Conservation (phyloP, 495 filamentous ascomycete species). For the Lasiosphaeria miniovina region DNA sequence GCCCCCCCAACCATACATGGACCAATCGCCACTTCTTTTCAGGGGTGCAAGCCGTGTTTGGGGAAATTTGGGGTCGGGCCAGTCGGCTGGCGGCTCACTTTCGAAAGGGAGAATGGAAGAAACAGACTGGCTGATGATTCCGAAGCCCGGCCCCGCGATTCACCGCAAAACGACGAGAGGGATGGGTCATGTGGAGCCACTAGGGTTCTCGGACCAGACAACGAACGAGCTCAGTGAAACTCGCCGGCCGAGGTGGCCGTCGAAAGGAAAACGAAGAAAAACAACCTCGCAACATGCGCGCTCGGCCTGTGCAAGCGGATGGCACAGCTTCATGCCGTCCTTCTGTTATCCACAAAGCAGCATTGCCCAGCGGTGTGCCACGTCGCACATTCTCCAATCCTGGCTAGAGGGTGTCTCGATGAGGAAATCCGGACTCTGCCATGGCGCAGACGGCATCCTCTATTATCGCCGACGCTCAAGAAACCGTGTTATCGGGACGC, state of each 20-base stretch:
- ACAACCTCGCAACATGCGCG: not conserved
- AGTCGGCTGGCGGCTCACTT: slow-evolving; percentile 21
- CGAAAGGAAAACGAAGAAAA: slow-evolving; percentile 1
- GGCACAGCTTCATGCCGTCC: slow-evolving; percentile 6
- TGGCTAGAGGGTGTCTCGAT: slow-evolving; percentile 8
- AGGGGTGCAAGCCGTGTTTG: slow-evolving; percentile 8
- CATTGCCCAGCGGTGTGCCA: slow-evolving; percentile 4
- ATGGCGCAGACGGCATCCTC: not conserved
- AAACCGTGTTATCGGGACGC: too few species aligned
- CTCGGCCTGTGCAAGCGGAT: slow-evolving; percentile 3
- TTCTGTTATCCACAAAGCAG: not conserved
- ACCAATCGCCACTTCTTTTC: not conserved
- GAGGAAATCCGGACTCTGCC: slow-evolving; percentile 15
- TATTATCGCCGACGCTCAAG: not conserved
- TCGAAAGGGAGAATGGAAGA: slow-evolving; percentile 10
- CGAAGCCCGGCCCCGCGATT: slow-evolving; percentile 18
- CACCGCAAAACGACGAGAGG: not conserved
- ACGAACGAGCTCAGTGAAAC: not conserved
- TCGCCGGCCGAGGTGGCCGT: not conserved
- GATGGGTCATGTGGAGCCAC: slow-evolving; percentile 18
- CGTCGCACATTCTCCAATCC: not conserved
- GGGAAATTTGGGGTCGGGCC: slow-evolving; percentile 24
- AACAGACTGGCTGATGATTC: slow-evolving; percentile 6
- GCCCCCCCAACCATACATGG: slow-evolving; percentile 1
- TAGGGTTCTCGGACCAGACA: slow-evolving; percentile 14